Evolutionary conservation across 2,329 filamentous ascomycete species (phyloP).

Genomic region (Coniochaeta ligniaria): DNA sequence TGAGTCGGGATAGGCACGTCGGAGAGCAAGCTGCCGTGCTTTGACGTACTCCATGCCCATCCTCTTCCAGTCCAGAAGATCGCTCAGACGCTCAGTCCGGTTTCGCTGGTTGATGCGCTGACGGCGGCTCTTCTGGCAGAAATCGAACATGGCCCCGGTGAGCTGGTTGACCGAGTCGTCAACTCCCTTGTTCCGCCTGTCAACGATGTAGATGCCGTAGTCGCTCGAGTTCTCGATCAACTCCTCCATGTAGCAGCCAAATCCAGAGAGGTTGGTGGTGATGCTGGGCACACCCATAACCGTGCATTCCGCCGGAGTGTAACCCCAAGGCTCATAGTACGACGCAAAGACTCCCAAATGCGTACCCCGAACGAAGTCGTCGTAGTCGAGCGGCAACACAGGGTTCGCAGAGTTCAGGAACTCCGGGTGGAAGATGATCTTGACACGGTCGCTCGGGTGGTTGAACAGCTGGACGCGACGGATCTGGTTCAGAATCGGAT

Average conservation of each 20-base stretch:
- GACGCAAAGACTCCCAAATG: constrained; percentile 94
- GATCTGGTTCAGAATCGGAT: constrained; percentile 93
- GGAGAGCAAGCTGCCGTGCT: constrained; percentile 83
- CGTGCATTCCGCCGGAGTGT: constrained; percentile 95
- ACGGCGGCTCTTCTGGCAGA: constrained; percentile 83
- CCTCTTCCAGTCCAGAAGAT: constrained; percentile 96
- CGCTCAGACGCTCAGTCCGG: constrained; percentile 87
- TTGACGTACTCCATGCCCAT: constrained; percentile 99
- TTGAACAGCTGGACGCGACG: constrained; percentile 96
- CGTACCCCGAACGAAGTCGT: constrained; percentile 95
- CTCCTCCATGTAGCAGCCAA: constrained; percentile 99
- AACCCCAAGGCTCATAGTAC: constrained; percentile 99
- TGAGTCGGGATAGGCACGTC: constrained; percentile 83
- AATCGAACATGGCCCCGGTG: constrained; percentile 87
- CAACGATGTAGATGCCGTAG: constrained; percentile 98
- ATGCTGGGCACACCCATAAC: constrained; percentile 99
- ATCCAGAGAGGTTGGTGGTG: constrained; percentile 94
- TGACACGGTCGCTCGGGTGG: constrained; percentile 88
- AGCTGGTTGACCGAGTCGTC: constrained; percentile 97
- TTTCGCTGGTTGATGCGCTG: constrained; percentile 99
- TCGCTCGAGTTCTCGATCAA: constrained; percentile 96
- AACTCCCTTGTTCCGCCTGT: constrained; percentile 88
- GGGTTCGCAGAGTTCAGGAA: constrained; percentile 95
- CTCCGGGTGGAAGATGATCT: constrained; percentile 96
- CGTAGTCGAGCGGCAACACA: constrained; percentile 91